Percentiles rank a stretch among this genome's conserved stretches.
Evolutionary conservation across 2,329 filamentous ascomycete genomes (phyloP).

Genomic region (Elsinoe australis): DNA sequence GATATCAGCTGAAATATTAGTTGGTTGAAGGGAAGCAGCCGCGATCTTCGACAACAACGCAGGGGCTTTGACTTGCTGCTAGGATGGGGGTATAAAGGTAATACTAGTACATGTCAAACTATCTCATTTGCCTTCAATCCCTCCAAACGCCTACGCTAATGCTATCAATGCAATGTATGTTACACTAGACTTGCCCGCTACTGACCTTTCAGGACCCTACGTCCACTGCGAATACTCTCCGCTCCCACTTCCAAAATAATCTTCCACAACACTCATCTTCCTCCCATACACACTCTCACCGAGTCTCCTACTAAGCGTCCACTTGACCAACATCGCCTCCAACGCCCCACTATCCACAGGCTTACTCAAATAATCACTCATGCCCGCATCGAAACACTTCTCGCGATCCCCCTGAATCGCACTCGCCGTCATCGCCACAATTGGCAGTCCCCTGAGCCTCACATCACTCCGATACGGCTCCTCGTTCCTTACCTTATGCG

Average conservation of each 20-base stretch:
- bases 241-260: slow-evolving; percentile 3
- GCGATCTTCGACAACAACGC: too few species aligned
- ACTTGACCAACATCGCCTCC: slow-evolving; percentile 17
- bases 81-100: too few species aligned
- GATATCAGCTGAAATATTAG: too few species aligned
- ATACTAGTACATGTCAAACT: too few species aligned
- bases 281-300: background rate
- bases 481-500: slow-evolving; percentile 17
- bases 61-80: too few species aligned
- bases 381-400: slow-evolving; percentile 20
- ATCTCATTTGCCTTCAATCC: too few species aligned
- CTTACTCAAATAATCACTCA: slow-evolving; percentile 20
- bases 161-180: too few species aligned
- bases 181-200: too few species aligned
- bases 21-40: too few species aligned
- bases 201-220: background rate
- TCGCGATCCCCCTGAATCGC: slow-evolving; percentile 20
- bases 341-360: slow-evolving; percentile 14
- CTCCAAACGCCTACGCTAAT: slow-evolving; percentile 9
- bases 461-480: background rate
- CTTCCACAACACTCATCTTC: background rate
- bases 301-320: slow-evolving; percentile 9
- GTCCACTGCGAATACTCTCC: background rate
- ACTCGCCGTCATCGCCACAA: slow-evolving; percentile 21
- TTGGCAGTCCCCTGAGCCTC: slow-evolving; percentile 17